These are phyloP conservation scores for Nepenthes alata DNA, from an alignment of 179 eudicot genomes.

Conservation along the genomic window DNA sequence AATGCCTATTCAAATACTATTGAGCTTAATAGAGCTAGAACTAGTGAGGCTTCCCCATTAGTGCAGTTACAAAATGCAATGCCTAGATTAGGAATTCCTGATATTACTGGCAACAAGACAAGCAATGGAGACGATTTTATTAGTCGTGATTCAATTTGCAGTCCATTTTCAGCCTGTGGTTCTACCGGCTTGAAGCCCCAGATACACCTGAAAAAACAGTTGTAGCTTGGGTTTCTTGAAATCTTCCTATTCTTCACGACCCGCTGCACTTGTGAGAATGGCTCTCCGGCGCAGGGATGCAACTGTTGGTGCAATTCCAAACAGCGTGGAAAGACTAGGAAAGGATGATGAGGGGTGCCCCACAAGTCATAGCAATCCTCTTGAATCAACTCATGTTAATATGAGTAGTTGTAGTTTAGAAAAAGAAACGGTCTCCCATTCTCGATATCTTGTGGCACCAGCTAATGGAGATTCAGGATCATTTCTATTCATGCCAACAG, in stretches of 20 bases:
- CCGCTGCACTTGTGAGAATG: constrained; percentile 34
- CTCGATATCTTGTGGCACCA: constrained; percentile 17
- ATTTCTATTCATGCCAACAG: constrained; percentile 16
- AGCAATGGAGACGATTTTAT: constrained; percentile 19
- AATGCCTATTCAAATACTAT: constrained; percentile 26
- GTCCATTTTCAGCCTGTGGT: constrained; percentile 22
- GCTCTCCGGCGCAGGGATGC: constrained; percentile 11
- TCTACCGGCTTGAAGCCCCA: constrained; percentile 21
- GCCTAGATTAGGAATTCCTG: constrained; percentile 40
- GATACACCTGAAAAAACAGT: constrained; percentile 31
- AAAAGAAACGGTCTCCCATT: constrained; percentile 20
- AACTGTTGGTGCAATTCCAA: constrained; percentile 3
- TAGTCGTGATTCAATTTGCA: constrained; percentile 14
- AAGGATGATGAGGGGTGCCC: constrained; percentile 17
- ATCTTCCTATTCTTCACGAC: constrained; percentile 60
- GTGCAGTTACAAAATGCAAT: constrained; percentile 13
- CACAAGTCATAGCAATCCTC: constrained; percentile 17
- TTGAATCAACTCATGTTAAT: constrained; percentile 17
- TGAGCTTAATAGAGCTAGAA: constrained; percentile 19
- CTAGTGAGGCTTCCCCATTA: constrained; percentile 17
- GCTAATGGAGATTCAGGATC: constrained; percentile 15
- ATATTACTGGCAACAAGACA: constrained; percentile 18
- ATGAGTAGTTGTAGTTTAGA: constrained; percentile 10
- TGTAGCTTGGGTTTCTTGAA: constrained; percentile 39
- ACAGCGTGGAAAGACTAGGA: constrained; percentile 19